Base-by-base conservation (phyloP, 2,329 filamentous ascomycete species). In the Cryphonectria nitschkei region DNA sequence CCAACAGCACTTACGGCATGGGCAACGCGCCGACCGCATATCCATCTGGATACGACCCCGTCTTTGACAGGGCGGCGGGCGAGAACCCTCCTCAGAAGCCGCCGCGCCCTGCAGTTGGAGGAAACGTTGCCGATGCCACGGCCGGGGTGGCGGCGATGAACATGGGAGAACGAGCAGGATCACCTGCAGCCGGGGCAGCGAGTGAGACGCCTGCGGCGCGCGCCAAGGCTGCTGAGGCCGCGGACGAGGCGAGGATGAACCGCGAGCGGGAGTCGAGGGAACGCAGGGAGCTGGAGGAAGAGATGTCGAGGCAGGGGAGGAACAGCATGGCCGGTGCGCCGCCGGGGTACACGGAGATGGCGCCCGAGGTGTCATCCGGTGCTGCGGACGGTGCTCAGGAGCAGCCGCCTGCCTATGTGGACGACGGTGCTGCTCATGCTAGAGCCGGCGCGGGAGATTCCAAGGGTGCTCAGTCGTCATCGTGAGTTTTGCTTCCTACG, bases 371-470 rank as follows among this genome's bases (percentile, higher is more conserved):
- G 68, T 46, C 63, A 26, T 67, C 46, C 2, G 70, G 62, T 6
- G 62, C 39, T 14, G 70, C 58, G n/a, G n/a, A 46, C 19, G 61
- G 61, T 26, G 61, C 19, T 2, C 73, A 72, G 2, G 78, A 77
- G 19, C 54, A 74, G 43, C 79, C 77, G 46, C 78, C 79, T 22
- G 78, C 78, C 2, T 80, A 80, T 69, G 76, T 71, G 0, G 76
- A 78, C 29, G 73, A 76, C 3, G 73, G 74, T 1, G 68, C 70
- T 19, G 69, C 70, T 1, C 68, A 69, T 19, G 68, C 70, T 14
- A 70, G 67, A 14, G 70, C 73, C 3, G 74, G 71, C 2, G 68
- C 68, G 1, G 74, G 75, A 3, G 78, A 79, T 56, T 75, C 77
- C 69, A 76, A 74, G 37, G 29, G 60, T 19, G 58, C 19, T 8